Evolutionary conservation across 2,329 filamentous ascomycete genomes (phyloP).

Genomic region (Talaromyces sp.): DNA sequence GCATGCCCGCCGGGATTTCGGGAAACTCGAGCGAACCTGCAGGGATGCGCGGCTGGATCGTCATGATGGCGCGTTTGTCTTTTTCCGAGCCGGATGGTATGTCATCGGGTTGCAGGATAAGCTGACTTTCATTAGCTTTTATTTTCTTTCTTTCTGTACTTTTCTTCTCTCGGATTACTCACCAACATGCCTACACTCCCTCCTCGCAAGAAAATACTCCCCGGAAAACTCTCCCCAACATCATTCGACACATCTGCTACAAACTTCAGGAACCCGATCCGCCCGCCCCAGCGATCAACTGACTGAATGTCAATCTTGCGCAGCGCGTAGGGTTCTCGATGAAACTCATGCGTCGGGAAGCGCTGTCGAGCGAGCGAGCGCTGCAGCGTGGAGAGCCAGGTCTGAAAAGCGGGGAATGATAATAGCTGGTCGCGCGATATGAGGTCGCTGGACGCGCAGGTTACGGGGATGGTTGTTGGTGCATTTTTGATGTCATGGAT

Average conservation of each 20-base stretch:
- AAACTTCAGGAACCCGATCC: conserved; percentile 54
- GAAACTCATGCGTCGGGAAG: conserved; percentile 44
- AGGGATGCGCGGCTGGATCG: conserved; percentile 54
- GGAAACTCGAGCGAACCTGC: conserved; percentile 50
- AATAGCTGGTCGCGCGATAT: conserved; percentile 42
- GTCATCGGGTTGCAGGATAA: conserved; percentile 52
- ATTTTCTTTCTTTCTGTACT: not conserved
- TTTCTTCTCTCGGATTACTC: conserved; percentile 14
- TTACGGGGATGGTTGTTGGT: not conserved
- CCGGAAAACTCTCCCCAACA: conserved; percentile 47
- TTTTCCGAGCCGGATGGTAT: conserved; percentile 33
- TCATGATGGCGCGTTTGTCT: conserved; percentile 48
- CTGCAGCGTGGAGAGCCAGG: conserved; percentile 49
- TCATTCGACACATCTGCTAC: conserved; percentile 50
- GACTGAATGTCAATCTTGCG: conserved; percentile 50
- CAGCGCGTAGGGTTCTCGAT: conserved; percentile 47
- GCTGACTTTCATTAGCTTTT: conserved; percentile 24
- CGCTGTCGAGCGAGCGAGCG: conserved; percentile 45
- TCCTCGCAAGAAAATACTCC: conserved; percentile 53
- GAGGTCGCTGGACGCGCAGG: conserved; percentile 19
- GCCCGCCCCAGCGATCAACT: conserved; percentile 45
- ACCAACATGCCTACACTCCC: conserved; percentile 55
- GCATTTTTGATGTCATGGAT: not conserved
- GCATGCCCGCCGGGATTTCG: conserved; percentile 58
- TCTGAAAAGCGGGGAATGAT: conserved; percentile 50